Base-by-base conservation (phyloP, 805 yeast species). In the Zygotorulaspora sp. region DNA sequence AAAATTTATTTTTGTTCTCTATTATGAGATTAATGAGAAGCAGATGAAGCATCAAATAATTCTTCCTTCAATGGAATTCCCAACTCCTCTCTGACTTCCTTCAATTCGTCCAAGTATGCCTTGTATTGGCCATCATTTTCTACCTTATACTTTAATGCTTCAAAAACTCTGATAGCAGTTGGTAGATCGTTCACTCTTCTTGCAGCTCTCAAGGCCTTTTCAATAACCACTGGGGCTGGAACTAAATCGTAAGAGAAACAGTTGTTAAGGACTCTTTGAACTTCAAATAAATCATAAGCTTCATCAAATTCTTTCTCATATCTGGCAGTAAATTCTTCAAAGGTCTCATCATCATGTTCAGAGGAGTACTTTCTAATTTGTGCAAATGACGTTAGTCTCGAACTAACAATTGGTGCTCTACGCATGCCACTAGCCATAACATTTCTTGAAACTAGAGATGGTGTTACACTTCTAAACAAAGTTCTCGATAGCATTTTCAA, bases 141-240 rank as follows among this genome's bases (percentile, higher is more conserved):
- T 49, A 92, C 97, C 75, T 92, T 92, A 79, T 80, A 86, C 68
- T 84, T 86, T 65, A 92, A 78, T 52, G 95, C 97, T 75, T 90
- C 98, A 58, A 92, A 92, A 40, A 95, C 96, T 72, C 98, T 85
- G 53, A 88, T 92, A 40, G 98, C 98, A 44, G 97, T 89, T 45
- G 98, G 96, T 71, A 86, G 86, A 72, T 92, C 98, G 70, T 92
- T 87, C 53, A 92, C 97, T 72, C 97, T 86, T 80, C 98, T 89
- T 56, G 97, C 89, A 32, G 98, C 98, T 71, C 85, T 80, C 63
- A 92, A 75, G 33, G 98, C 98, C 70, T 83, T 85, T 70, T 86
- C 96, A 61, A 92, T 76, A 47, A 92, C 97, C 46, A 83, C 78
- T 52, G 98, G 98, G 20, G 98, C 90, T 52, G 98, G 98, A 40